Base-by-base conservation (phyloP, 306 rosid species). In the Castanospermum australe region DNA sequence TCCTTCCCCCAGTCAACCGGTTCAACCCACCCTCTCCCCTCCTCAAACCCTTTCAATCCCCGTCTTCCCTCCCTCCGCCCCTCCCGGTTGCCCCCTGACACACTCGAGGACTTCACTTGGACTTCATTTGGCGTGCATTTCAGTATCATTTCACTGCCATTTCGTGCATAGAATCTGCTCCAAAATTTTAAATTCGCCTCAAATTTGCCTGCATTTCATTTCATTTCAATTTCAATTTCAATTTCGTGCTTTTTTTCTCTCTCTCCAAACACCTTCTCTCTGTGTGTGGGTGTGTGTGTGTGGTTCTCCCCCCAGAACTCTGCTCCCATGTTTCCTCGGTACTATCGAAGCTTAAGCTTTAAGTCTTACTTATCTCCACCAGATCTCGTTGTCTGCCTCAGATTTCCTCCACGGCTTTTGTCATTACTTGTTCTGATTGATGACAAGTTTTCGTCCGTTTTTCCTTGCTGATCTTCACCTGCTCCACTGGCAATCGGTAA, bases 81-180 rank as follows among this genome's bases (percentile, higher is more conserved):
- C 63, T 56, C 17, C 87, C 78, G 83, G 91, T 87, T 62, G 24
- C 72, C 80, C 48, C 21, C 36, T 13, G 57, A 39, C 70, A 68
- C 78, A 71, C 57, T 52, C 69, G 50, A 6, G 33, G 50, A 83
- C 85, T 87, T 80, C 82, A 64, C 84, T 86, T 90, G 76, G 77
- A 79, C 90, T 92, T 88, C 89, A 93, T 93, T 86, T 89, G 79
- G 71, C 87, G 89, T 84, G 84, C 65, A 89, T 93, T 93, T 93
- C 94, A 69, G 87, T 42, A 79, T 35, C 84, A 74, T 84, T 78
- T 86, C 84, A 85, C 60, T 13, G 35, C 9, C 81, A 83, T 79
- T 72, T 84, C 79, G 14, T 21, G n/a, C n/a, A n/a, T n/a, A n/a
- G n/a, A n/a, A n/a, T 50, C 70, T 50, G 57, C 83, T 32, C 65